Conservation (phyloP, 345 rosid genomes). For the Firmiana major region DNA sequence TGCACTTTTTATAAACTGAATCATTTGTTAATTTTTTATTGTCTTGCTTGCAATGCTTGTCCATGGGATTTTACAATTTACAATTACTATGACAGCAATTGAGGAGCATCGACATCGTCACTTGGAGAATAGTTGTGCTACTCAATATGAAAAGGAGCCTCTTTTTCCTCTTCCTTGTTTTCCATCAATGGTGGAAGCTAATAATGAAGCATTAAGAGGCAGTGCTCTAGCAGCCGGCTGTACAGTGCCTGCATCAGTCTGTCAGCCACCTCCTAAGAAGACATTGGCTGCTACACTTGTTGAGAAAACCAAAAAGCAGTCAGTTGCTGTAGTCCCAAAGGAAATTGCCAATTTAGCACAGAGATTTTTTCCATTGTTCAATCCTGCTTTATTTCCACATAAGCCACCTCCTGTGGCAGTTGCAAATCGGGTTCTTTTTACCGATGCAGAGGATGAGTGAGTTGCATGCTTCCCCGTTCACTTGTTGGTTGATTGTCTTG, state of each 20-base stretch:
- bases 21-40: background rate
- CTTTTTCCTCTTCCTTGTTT: slow-evolving; percentile 53
- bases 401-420: slow-evolving; percentile 79
- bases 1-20: slow-evolving; percentile 9
- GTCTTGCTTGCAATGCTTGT: slow-evolving; percentile 17
- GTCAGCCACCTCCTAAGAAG: slow-evolving; percentile 60
- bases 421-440: slow-evolving; percentile 79
- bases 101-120: slow-evolving; percentile 52
- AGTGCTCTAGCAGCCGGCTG: slow-evolving; percentile 25
- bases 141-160: slow-evolving; percentile 56
- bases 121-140: slow-evolving; percentile 50
- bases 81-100: slow-evolving; percentile 48
- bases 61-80: slow-evolving; percentile 6
- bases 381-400: slow-evolving; percentile 72
- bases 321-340: slow-evolving; percentile 80
- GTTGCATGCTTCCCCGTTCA: slow-evolving; percentile 29
- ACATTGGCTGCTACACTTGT: slow-evolving; percentile 81
- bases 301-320: slow-evolving; percentile 75
- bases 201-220: slow-evolving; percentile 36
- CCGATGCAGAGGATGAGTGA: slow-evolving; percentile 95
- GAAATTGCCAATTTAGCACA: slow-evolving; percentile 71
- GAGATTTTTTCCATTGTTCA: slow-evolving; percentile 60
- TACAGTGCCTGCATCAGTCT: slow-evolving; percentile 29
- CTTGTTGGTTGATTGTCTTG: background rate
- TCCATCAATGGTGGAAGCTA: slow-evolving; percentile 31